Evolutionary conservation across 2,329 filamentous ascomycete species (phyloP), one percentile per base, ranked within the genome.

Genomic region (Penicillium brasilianum): DNA sequence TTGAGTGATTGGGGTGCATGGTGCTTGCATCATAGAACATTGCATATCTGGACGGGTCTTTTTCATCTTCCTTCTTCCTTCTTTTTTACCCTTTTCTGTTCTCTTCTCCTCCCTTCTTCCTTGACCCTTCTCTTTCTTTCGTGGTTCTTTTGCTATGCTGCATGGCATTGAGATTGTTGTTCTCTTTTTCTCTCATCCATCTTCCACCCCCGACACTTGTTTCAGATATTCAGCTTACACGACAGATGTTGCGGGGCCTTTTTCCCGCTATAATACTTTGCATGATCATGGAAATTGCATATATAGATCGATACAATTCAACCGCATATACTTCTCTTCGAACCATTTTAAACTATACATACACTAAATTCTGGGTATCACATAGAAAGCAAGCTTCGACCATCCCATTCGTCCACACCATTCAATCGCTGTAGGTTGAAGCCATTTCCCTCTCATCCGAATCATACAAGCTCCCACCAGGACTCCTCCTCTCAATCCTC

Each of bases 241-340:
- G 51, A 43, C 51, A 44, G 51, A 43, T 20, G 34, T n/a, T 11
- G 20, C 9, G 51, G 16, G 25, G 18, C 4, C 1, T 20, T 30
- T 41, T 54, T 34, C 36, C 51, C n/a, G 18, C 22, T 43, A 20
- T 53, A 22, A 54, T 30, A 41, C 25, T 44, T 44, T 54, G 51
- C 51, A 54, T 54, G 51, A 25, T 43, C 14, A 44, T 30, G 25
- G 22, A 43, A 43, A 9, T 54, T 20, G 43, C 43, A 46, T 54
- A 43, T 30, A 54, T 54, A 54, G 51, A 54, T 37, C 14, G 13
- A n/a, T 36, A 36, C 41, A 55, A 48, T 55, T 55, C n/a, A 55
- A 55, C 41, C 37, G 41, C 53, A 25, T 55, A 44, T 55, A 39
- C 22, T 44, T 44, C 9, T 37, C 7, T 14, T 30, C 8, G 30